Evolutionary conservation across 257 asterid genomes (phyloP), one percentile per base, ranked within the genome.

Genomic region (Salvia hispanica): DNA sequence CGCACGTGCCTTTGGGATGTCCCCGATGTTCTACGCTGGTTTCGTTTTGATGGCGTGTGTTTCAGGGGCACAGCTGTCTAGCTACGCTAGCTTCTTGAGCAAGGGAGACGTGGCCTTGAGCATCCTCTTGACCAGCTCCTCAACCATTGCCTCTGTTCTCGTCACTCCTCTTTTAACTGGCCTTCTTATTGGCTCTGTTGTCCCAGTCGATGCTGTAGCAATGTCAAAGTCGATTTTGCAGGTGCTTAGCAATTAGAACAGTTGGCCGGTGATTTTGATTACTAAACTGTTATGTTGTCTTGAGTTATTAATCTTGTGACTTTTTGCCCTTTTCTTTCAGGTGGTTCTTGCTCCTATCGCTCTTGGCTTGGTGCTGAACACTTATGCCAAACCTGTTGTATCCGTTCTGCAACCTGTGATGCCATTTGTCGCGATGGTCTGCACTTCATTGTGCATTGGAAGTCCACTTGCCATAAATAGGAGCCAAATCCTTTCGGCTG

Each of bases 161-260:
- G 71, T 88, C 51, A 91, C 99, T 71, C 98, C 99, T 66, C 73
- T 89, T 71, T 76, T 94, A 62, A 88, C 98, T 0, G 96, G 99
- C 55, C 91, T 94, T 80, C 91, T 94, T 55, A 84, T 94, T 43
- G 99, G 98, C 75, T 94, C 99, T 16, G 99, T 94, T 14, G 95
- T 94, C 57, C 97, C 97, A 3, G 95, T 94, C 51, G 97, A 94
- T 74, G 97, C 95, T 18, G 65, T 88, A 56, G 96, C 99, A 14
- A 94, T 94, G 99, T 86, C 99, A 14, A 94, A 87, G 77, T 88
- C 99, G 40, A 94, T 94, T 80, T 76, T 91, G 80, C 99, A 94
- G 96, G 99, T 90, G 79, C 47, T 11, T 18, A 53, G 31, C 31
- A 25, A 25, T 25, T 25, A 25, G 31, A 25, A 57, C n/a, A 58